phyloP scores from a whole-genome alignment of 306 rosid species.

The Cicer bijugum region DNA sequence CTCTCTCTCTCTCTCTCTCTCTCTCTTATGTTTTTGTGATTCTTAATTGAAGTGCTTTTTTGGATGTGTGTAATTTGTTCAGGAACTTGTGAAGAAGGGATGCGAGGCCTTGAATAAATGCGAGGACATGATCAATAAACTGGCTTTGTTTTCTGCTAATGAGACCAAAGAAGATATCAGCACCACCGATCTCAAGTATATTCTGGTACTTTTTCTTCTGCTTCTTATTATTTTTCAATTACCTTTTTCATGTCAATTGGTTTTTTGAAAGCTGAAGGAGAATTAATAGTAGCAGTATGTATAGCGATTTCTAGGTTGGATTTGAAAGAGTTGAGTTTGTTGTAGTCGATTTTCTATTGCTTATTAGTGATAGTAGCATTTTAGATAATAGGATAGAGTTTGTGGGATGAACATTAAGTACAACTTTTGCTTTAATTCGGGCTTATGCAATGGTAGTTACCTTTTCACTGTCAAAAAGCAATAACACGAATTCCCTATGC shows the following conservation, averaged over 20 bases:
- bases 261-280: not conserved
- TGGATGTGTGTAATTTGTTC: conserved; percentile 30
- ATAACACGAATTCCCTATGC: too few relatives aligned
- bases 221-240: not conserved
- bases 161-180: conserved; percentile 93
- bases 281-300: not conserved
- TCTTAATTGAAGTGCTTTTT: not conserved
- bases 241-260: not conserved
- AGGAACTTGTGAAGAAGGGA: conserved; percentile 78
- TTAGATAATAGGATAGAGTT: not conserved
- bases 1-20: not conserved
- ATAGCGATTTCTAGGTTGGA: not conserved
- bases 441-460: too few relatives aligned
- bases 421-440: too few relatives aligned
- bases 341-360: conserved; percentile 5
- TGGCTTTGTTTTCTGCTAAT: conserved; percentile 82
- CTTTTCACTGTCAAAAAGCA: too few relatives aligned
- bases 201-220: conserved; percentile 60
- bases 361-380: not conserved
- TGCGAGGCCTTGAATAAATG: conserved; percentile 65
- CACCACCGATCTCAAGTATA: conserved; percentile 79
- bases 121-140: conserved; percentile 79
- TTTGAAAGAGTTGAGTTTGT: not conserved
- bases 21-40: not conserved
- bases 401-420: not conserved